Percentiles rank a stretch among this genome's conserved stretches.
phyloP scores from a whole-genome alignment of 106 monocot genomes.

The Chionographis japonica region DNA sequence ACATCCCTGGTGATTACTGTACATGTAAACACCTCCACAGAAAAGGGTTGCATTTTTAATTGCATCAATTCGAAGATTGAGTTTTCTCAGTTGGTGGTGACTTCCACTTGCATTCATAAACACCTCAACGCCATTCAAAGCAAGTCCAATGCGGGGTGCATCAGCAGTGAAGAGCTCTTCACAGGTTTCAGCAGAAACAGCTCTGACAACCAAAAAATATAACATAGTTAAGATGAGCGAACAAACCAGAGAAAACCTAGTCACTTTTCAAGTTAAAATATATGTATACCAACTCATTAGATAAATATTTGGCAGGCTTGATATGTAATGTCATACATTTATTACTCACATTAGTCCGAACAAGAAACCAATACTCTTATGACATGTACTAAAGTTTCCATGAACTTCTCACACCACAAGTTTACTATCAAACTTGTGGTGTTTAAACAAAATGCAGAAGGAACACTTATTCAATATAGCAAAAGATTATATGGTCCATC shows the following conservation, averaged over 20 bases:
- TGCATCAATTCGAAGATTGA: constrained; percentile 92
- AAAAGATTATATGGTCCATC: too few species aligned
- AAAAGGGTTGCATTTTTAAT: constrained; percentile 81
- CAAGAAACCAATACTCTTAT: too few species aligned
- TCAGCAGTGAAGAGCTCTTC: constrained; percentile 92
- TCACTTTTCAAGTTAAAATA: too few species aligned
- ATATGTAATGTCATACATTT: too few species aligned
- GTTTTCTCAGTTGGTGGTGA: constrained; percentile 96
- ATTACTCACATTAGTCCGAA: too few species aligned
- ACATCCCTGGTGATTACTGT: constrained; percentile 98
- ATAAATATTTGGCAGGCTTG: too few species aligned
- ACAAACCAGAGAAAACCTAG: background rate
- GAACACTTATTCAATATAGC: too few species aligned
- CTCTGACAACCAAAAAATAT: constrained; percentile 35
- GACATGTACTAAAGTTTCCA: too few species aligned
- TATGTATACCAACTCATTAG: too few species aligned
- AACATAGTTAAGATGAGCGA: background rate
- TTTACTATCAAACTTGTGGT: too few species aligned
- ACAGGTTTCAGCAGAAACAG: constrained; percentile 95
- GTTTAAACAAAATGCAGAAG: too few species aligned
- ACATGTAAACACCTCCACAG: constrained; percentile 96
- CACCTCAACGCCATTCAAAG: constrained; percentile 91
- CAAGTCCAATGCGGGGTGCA: constrained; percentile 80
- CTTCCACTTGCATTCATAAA: constrained; percentile 98
- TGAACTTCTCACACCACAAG: too few species aligned